Percentiles rank a stretch among this genome's conserved stretches.
phyloP scores from a whole-genome alignment of 1,284 basidiomycete species.

The Cutaneotrichosporon sp. region DNA sequence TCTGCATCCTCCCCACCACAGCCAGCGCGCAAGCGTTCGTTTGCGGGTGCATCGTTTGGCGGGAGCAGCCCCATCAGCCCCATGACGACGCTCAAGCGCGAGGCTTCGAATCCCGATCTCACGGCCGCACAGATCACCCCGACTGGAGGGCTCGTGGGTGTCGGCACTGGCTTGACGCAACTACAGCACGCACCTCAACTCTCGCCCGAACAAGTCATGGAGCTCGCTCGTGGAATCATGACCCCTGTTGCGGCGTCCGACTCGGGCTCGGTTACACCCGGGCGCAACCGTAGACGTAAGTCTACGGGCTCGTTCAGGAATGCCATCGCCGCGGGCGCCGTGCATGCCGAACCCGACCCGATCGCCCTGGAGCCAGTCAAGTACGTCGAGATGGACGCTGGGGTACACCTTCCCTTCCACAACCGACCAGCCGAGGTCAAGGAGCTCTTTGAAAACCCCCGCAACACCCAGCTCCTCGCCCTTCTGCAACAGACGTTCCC shows the following conservation, averaged over 20 bases:
- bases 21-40: background rate
- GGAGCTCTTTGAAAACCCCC: constrained; percentile 39
- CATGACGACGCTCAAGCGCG: background rate
- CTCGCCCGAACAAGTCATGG: constrained; percentile 47
- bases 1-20: constrained; percentile 13
- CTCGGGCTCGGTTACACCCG: constrained; percentile 26
- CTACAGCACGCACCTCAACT: constrained; percentile 17
- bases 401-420: constrained; percentile 48
- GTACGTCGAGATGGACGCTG: constrained; percentile 49
- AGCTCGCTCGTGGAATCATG: constrained; percentile 40
- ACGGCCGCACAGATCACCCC: background rate
- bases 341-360: constrained; percentile 22
- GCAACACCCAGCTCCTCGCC: constrained; percentile 42
- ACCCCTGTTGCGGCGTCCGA: constrained; percentile 39
- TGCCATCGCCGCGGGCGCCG: background rate
- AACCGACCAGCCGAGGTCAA: constrained; percentile 45
- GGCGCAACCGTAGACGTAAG: constrained; percentile 40
- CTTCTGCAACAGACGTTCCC: constrained; percentile 47
- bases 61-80: background rate
- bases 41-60: constrained; percentile 2
- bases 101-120: background rate
- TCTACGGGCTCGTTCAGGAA: constrained; percentile 17
- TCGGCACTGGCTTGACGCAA: background rate
- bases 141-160: background rate
- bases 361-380: constrained; percentile 52